phyloP scores from a whole-genome alignment of 1,284 basidiomycete genomes.

The Trametes versicolor region DNA sequence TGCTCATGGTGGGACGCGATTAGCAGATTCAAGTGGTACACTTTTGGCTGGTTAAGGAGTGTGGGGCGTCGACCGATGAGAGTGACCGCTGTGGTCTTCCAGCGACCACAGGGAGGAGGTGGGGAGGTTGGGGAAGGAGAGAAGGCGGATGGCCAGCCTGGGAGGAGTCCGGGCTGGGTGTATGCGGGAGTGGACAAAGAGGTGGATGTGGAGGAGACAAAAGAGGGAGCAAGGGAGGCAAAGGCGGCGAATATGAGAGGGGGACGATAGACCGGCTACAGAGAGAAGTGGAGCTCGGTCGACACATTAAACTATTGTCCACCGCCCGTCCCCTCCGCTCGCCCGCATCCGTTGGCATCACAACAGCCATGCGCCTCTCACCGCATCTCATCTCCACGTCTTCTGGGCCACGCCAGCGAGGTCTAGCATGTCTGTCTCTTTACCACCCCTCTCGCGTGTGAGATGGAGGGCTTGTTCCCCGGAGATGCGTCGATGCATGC shows the following conservation, averaged over 20 bases:
- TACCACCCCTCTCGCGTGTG: background rate
- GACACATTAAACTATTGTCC: constrained; percentile 32
- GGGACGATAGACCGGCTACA: constrained; percentile 31
- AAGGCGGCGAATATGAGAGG: constrained; percentile 29
- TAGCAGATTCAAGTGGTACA: background rate
- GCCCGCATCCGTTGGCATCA: constrained; percentile 29
- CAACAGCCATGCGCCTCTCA: constrained; percentile 12
- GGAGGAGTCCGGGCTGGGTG: constrained; percentile 13
- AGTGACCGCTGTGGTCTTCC: constrained; percentile 33
- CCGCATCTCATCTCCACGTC: background rate
- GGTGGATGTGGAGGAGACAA: constrained; percentile 18
- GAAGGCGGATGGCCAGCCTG: constrained; percentile 16
- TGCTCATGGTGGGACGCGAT: constrained; percentile 14
- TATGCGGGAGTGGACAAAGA: constrained; percentile 30
- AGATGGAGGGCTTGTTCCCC: background rate
- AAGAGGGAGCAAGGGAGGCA: constrained; percentile 21
- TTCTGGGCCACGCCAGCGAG: background rate
- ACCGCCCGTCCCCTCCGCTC: background rate
- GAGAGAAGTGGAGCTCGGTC: constrained; percentile 5
- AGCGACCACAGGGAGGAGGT: constrained; percentile 31
- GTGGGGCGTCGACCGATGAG: constrained; percentile 29
- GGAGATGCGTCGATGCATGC: background rate
- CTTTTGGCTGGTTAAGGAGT: constrained; percentile 26
- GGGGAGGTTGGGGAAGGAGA: constrained; percentile 14
- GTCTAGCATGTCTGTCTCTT: background rate